phyloP scores from a whole-genome alignment of 1,284 basidiomycete species.

The Leucoagaricus sp. region DNA sequence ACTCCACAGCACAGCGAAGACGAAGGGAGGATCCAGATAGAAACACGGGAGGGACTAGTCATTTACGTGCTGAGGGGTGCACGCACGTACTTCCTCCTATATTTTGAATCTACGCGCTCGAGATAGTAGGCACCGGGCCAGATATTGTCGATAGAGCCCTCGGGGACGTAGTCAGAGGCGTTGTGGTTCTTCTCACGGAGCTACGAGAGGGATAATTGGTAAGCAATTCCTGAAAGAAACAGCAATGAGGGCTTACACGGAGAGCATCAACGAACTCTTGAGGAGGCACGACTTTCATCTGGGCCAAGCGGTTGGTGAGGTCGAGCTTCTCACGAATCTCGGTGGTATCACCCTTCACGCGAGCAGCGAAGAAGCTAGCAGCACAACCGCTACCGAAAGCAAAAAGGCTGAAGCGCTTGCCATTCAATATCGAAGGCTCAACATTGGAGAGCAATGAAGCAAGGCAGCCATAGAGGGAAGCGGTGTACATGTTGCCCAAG shows the following conservation, averaged over 20 bases:
- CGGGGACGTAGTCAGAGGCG: constrained; percentile 82
- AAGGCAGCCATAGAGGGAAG: constrained; percentile 93
- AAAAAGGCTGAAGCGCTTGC: constrained; percentile 90
- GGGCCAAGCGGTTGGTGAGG: constrained; percentile 74
- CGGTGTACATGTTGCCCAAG: constrained; percentile 99
- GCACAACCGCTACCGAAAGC: constrained; percentile 95
- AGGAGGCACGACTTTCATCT: constrained; percentile 91
- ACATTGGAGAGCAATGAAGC: constrained; percentile 79
- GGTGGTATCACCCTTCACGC: constrained; percentile 83
- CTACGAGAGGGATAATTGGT: constrained; percentile 39
- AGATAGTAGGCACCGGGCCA: constrained; percentile 97
- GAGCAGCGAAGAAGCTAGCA: constrained; percentile 86
- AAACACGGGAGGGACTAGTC: background rate
- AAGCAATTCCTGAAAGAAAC: constrained; percentile 10
- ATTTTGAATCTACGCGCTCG: constrained; percentile 89
- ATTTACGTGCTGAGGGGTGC: constrained; percentile 45
- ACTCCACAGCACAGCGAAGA: background rate
- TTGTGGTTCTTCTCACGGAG: constrained; percentile 98
- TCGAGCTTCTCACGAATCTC: constrained; percentile 82
- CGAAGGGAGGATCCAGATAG: background rate
- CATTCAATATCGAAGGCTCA: constrained; percentile 64
- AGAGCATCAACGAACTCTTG: constrained; percentile 65
- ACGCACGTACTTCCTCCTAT: constrained; percentile 84
- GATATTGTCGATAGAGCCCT: constrained; percentile 88
- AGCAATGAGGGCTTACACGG: constrained; percentile 47